phyloP scores from a whole-genome alignment of 148 eudicot genomes.

The Arctostaphylos glauca region DNA sequence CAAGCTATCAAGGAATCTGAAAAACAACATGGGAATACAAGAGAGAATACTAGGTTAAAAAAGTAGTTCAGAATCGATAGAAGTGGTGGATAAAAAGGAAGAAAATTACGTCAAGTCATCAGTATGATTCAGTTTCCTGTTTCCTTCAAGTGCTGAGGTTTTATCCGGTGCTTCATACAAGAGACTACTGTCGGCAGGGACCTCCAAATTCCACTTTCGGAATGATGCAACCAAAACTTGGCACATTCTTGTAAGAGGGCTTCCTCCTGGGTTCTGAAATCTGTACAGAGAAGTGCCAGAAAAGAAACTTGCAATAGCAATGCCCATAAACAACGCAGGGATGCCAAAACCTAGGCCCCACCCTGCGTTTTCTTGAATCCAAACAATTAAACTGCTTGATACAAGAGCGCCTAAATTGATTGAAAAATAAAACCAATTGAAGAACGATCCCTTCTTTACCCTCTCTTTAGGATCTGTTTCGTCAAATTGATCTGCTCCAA shows the following conservation, averaged over 20 bases:
- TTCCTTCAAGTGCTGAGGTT: slow-evolving; percentile 40
- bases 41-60: background rate
- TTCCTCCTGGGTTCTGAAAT: slow-evolving; percentile 49
- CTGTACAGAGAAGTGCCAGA: slow-evolving; percentile 45
- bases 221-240: slow-evolving; percentile 46
- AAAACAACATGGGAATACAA: background rate
- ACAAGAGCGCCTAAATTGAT: slow-evolving; percentile 47
- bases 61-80: background rate
- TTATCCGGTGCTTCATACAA: slow-evolving; percentile 39
- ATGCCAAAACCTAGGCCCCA: slow-evolving; percentile 48
- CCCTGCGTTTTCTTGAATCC: slow-evolving; percentile 51
- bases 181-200: slow-evolving; percentile 33
- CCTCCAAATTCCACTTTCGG: slow-evolving; percentile 31
- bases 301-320: slow-evolving; percentile 45
- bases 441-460: slow-evolving; percentile 47
- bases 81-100: background rate
- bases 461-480: slow-evolving; percentile 47
- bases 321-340: slow-evolving; percentile 45
- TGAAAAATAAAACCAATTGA: slow-evolving; percentile 53
- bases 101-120: slow-evolving; percentile 40
- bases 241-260: slow-evolving; percentile 48
- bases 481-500: slow-evolving; percentile 59
- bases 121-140: slow-evolving; percentile 43
- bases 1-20: background rate
- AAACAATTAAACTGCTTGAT: slow-evolving; percentile 43